A percentile compares a stretch with the other conserved stretches of the same genome.
These are phyloP conservation scores for Beauveria caledonica DNA, from an alignment of 2,329 filamentous ascomycete genomes.

Conservation along the genomic window DNA sequence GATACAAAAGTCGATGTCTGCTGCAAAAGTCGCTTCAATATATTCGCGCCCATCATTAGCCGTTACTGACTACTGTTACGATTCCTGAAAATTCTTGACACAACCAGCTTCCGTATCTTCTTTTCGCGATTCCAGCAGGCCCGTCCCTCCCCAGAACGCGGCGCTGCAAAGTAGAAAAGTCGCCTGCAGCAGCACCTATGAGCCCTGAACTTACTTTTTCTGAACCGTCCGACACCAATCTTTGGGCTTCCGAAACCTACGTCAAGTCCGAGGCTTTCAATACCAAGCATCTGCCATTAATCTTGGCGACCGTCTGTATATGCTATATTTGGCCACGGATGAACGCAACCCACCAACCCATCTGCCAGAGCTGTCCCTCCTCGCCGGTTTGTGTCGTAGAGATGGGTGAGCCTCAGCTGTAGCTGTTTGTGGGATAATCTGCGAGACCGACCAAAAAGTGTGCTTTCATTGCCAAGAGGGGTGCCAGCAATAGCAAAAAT, in stretches of 20 bases:
- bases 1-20: too few relatives aligned
- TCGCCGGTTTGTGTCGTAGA: too few relatives aligned
- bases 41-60: too few relatives aligned
- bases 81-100: too few relatives aligned
- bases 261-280: background rate
- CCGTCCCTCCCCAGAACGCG: background rate
- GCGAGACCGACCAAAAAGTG: too few relatives aligned
- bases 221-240: background rate
- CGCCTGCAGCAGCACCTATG: background rate
- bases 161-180: background rate
- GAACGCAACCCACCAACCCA: background rate
- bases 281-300: background rate
- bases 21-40: too few relatives aligned
- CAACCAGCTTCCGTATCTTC: too few relatives aligned
- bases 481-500: background rate
- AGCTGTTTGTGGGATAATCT: background rate
- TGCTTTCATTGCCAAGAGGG: background rate
- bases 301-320: background rate
- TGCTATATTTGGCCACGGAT: background rate
- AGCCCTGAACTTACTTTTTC: background rate
- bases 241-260: background rate
- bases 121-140: too few relatives aligned
- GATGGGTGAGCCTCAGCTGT: background rate
- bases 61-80: too few relatives aligned
- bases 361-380: background rate